Percentiles rank a stretch among this genome's conserved stretches.
phyloP scores from a whole-genome alignment of 1,139 yeast species.

The Suhomyces wounanorum region DNA sequence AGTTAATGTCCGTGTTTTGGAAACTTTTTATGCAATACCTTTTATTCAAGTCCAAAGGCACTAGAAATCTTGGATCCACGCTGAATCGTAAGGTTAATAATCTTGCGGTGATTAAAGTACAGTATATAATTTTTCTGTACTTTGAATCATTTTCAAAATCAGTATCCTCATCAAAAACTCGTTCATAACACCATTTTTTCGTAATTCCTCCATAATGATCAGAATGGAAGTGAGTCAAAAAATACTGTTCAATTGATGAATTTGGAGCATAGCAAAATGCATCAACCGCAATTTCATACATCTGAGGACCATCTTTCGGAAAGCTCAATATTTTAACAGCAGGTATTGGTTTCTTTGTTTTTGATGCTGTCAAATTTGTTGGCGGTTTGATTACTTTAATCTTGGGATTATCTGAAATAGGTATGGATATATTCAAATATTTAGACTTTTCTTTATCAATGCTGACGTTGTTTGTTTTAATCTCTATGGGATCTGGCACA shows the following conservation, averaged over 20 bases:
- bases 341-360: constrained; percentile 49
- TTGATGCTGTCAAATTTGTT: constrained; percentile 17
- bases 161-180: constrained; percentile 34
- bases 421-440: constrained; percentile 17
- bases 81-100: constrained; percentile 57
- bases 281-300: constrained; percentile 57
- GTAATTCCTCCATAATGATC: constrained; percentile 91
- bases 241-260: constrained; percentile 49
- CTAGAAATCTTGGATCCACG: constrained; percentile 54
- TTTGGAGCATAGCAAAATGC: constrained; percentile 63
- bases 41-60: constrained; percentile 46
- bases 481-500: neutral
- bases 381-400: constrained; percentile 27
- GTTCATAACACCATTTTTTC: constrained; percentile 65
- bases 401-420: constrained; percentile 1
- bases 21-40: constrained; percentile 32
- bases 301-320: constrained; percentile 20
- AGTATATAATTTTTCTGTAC: constrained; percentile 52
- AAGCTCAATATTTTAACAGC: constrained; percentile 55
- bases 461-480: neutral
- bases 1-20: neutral
- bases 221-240: constrained; percentile 82
- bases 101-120: constrained; percentile 68
- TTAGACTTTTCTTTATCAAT: constrained; percentile 11
- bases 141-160: constrained; percentile 46